Base-by-base conservation (phyloP, 306 rosid species). In the Erythrophleum fordii region DNA sequence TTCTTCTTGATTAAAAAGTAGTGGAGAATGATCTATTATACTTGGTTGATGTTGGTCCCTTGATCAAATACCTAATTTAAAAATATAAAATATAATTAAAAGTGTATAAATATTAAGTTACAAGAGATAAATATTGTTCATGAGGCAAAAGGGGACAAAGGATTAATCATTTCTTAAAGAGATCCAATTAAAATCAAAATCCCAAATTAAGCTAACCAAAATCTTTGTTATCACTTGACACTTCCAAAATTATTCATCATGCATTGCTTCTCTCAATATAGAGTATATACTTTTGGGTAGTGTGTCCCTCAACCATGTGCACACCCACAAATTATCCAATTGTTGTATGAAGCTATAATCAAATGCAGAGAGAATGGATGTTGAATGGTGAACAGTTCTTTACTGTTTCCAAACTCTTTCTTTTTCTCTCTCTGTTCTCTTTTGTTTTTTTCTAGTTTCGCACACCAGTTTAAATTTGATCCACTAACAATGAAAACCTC, bases 261-360 rank as follows among this genome's bases (percentile, higher is more conserved):
- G 16, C 18, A 28, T 18, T 65, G 26, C 48, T 6, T 35, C 35
- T 64, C 56, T 60, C 16, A 70, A 20, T 72, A 17, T 34, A 76
- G 64, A 55, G 56, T 73, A 77, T 72, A 67, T 73, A 66, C 64
- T 67, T 76, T 84, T 42, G 75, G 66, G n/a, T 2, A 56, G 76
- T 25, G 80, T 25, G 76, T 29, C 46, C 72, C 31, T 74, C 66
- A 62, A 51, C 84, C 84, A 84, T 66, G 81, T 80, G 79, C 71
- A 67, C 11, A 2, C 69, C 35, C 49, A 1, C 42, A 29, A 42
- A 35, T 31, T 55, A 55, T 73, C 73, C n/a, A 56, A 34, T 39
- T 26, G n/a, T 4, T 28, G 52, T 17, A 37, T 42, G 44, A 37
- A 69, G 72, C 17, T 39, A 37, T 66, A 25, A 20, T 37, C 49